Evolutionary conservation across 768 basidiomycete species (phyloP).

Genomic region (Nidularia sp.): DNA sequence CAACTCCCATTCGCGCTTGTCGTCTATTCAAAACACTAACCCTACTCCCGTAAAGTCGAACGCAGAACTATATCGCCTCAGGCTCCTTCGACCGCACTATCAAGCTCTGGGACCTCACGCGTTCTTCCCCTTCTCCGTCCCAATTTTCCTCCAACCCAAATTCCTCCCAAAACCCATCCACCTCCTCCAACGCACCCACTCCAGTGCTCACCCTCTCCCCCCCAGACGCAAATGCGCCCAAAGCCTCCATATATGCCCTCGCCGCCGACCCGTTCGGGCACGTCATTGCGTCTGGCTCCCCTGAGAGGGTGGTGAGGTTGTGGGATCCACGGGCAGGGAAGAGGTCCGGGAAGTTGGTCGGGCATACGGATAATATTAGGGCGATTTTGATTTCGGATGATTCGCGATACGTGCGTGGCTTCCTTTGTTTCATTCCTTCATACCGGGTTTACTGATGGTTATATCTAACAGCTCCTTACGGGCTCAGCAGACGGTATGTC

Average conservation of each 20-base stretch:
- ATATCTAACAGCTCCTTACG: slow-evolving; percentile 57
- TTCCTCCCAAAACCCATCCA: background rate
- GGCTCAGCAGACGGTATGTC: slow-evolving; percentile 71
- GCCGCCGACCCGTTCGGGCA: slow-evolving; percentile 77
- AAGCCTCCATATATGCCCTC: slow-evolving; percentile 75
- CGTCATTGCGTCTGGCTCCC: slow-evolving; percentile 84
- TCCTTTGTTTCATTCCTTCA: slow-evolving; percentile 3
- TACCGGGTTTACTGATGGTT: background rate
- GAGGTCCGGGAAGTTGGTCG: slow-evolving; percentile 81
- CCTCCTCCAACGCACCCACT: slow-evolving; percentile 20
- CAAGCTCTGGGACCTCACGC: slow-evolving; percentile 86
- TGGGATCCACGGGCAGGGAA: slow-evolving; percentile 93
- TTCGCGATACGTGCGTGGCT: slow-evolving; percentile 72
- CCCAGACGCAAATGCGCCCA: slow-evolving; percentile 61
- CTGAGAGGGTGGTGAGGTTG: slow-evolving; percentile 83
- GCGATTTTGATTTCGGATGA: slow-evolving; percentile 88
- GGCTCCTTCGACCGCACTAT: slow-evolving; percentile 94
- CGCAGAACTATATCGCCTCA: slow-evolving; percentile 85
- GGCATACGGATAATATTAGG: slow-evolving; percentile 96
- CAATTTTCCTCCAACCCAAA: background rate
- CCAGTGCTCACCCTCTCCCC: slow-evolving; percentile 66
- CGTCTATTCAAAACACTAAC: slow-evolving; percentile 4
- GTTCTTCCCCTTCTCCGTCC: slow-evolving; percentile 15
- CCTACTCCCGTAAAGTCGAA: slow-evolving; percentile 43
- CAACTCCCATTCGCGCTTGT: too few relatives aligned